Evolutionary conservation across 2,329 filamentous ascomycete genomes (phyloP), one percentile per base, ranked within the genome.

Genomic region (Ophiostoma sp.): DNA sequence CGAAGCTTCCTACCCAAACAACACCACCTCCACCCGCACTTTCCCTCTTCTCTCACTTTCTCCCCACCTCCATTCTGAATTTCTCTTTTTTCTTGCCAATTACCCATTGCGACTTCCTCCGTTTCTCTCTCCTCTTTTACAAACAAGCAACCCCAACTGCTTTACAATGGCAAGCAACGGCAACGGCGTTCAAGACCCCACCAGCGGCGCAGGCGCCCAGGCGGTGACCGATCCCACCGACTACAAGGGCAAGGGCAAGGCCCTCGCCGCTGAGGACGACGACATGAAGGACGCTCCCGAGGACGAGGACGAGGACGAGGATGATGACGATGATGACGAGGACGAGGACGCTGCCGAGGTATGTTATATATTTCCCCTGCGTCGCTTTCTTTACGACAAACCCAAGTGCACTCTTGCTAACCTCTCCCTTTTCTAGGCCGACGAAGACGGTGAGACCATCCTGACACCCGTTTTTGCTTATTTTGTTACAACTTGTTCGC

Each of bases 171-270:
- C 79, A 86, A 82, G 86, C 76, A 80, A 81, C 79, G 83, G 85
- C 77, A 87, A 86, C 83, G 82, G 83, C 76, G 83, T 86, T 72
- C 79, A 84, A 78, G 82, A 85, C 78, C 79, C 83, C 79, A 80
- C 85, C 80, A 74, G 75, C 78, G 70, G 80, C 81, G 75, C 64
- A 28, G 80, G 79, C 76, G 73, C 52, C 61, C 59, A 74, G 61
- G 61, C 72, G 73, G 75, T 69, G 78, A 70, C 78, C 80, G 72
- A 75, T 50, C 75, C 75, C 61, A 72, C 73, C 68, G 78, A 79
- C 71, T 81, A 85, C 75, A 86, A 89, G 79, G 93, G 93, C 83
- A 97, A 97, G 87, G 94, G 94, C 85, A 97, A 97, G 87, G 91
- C 89, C 55, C 81, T 84, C 55, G 88, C 89, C 69, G 80, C 85